A percentile compares a stretch with the other conserved stretches of the same genome.
phyloP scores from a whole-genome alignment of 2,329 filamentous ascomycete species.

The Fusarium nisikadoi region DNA sequence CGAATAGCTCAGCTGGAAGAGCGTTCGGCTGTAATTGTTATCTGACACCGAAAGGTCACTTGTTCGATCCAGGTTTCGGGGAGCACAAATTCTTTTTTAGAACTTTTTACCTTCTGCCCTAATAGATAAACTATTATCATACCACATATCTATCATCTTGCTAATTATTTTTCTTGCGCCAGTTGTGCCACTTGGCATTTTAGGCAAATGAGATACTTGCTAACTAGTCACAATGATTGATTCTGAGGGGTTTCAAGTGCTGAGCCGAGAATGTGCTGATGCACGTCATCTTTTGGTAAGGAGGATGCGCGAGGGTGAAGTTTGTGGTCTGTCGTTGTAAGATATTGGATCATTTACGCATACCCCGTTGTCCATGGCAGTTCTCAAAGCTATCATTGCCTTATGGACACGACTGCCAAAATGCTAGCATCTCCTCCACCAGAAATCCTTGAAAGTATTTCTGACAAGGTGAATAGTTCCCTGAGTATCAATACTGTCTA shows the following conservation, averaged over 20 bases:
- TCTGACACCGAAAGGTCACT: constrained; percentile 25
- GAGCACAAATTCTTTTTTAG: not conserved
- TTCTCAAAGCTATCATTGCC: rapidly evolving
- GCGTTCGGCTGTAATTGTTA: constrained; percentile 30
- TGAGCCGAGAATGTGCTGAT: constrained; percentile 19
- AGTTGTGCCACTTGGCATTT: not conserved
- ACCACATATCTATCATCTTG: not conserved
- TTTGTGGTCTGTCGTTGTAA: not conserved
- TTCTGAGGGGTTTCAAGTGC: not conserved
- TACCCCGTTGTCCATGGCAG: rapidly evolving
- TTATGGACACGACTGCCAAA: rapidly evolving
- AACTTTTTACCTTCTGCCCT: not conserved
- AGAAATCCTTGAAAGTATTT: not conserved
- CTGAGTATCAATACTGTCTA: rapidly evolving
- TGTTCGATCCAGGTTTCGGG: constrained; percentile 32
- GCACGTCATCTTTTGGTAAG: not conserved
- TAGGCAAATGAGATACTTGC: not conserved
- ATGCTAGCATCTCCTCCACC: not conserved
- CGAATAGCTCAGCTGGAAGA: constrained; percentile 33
- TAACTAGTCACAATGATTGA: not conserved
- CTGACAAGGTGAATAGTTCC: not conserved
- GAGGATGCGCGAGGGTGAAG: not conserved
- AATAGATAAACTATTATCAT: not conserved
- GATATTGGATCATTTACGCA: not conserved
- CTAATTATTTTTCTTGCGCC: not conserved